Evolutionary conservation across 352 stramenopile genomes (phyloP).

Genomic region (Globisporangium mamillatum): DNA sequence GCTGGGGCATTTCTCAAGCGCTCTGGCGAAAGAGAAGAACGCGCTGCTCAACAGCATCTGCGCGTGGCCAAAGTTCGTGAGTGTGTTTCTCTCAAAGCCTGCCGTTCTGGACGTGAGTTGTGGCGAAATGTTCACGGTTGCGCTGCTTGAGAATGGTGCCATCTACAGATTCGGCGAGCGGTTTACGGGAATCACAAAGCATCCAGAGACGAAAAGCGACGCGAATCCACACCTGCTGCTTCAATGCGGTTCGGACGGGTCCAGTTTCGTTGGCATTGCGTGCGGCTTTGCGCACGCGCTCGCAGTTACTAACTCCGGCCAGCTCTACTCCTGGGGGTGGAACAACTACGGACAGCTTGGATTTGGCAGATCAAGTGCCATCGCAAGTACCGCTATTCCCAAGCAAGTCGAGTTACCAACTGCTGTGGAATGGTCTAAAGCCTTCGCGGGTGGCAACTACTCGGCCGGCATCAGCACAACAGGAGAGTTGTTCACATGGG

Average conservation of each 20-base stretch:
- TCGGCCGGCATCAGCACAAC: constrained; percentile 42
- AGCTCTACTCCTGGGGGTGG: constrained; percentile 74
- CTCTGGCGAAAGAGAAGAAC: constrained; percentile 32
- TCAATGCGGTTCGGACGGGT: constrained; percentile 23
- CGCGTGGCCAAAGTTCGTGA: constrained; percentile 75
- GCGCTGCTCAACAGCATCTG: constrained; percentile 50
- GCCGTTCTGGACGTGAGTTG: constrained; percentile 53
- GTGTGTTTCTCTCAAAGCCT: constrained; percentile 43
- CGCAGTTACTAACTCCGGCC: constrained; percentile 46
- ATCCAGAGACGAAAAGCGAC: constrained; percentile 18
- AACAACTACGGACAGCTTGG: constrained; percentile 83
- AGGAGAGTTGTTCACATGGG: constrained; percentile 56
- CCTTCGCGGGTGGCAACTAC: constrained; percentile 64
- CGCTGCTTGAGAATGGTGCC: constrained; percentile 55
- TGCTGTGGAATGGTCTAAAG: constrained; percentile 35
- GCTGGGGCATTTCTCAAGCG: constrained; percentile 54
- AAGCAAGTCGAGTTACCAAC: constrained; percentile 15
- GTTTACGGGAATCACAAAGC: constrained; percentile 31
- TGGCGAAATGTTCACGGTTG: constrained; percentile 75
- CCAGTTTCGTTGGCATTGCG: constrained; percentile 54
- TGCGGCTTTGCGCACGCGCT: constrained; percentile 70
- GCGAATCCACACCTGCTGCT: constrained; percentile 28
- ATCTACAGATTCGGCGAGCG: constrained; percentile 81
- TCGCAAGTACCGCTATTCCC: constrained; percentile 21
- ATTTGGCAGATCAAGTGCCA: constrained; percentile 26